A percentile compares a stretch with the other conserved stretches of the same genome.
phyloP scores from a whole-genome alignment of 129 eudicot genomes.

The Escallonia rubra region DNA sequence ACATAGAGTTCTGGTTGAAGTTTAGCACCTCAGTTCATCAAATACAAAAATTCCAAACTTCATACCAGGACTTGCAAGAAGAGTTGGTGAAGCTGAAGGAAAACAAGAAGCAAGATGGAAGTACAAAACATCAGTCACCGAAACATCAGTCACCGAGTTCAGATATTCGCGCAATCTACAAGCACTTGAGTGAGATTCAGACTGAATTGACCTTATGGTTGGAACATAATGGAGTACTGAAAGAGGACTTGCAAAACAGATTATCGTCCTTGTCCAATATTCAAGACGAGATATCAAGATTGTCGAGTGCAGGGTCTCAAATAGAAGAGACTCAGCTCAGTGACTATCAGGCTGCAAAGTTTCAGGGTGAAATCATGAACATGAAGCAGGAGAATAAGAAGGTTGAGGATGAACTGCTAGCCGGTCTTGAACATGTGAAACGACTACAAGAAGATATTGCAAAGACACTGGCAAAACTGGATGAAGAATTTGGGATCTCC shows the following conservation, averaged over 20 bases:
- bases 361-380: slow-evolving; percentile 62
- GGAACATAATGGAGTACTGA: slow-evolving; percentile 49
- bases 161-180: slow-evolving; percentile 56
- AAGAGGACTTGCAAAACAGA: slow-evolving; percentile 60
- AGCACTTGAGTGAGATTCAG: slow-evolving; percentile 56
- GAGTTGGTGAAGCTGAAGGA: slow-evolving; percentile 40
- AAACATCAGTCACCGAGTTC: slow-evolving; percentile 14
- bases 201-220: slow-evolving; percentile 65
- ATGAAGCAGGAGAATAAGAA: slow-evolving; percentile 74
- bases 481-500: slow-evolving; percentile 47
- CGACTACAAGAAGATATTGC: slow-evolving; percentile 39
- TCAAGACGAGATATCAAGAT: slow-evolving; percentile 47
- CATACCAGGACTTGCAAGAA: slow-evolving; percentile 44
- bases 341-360: slow-evolving; percentile 53
- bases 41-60: slow-evolving; percentile 58
- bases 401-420: slow-evolving; percentile 47
- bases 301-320: slow-evolving; percentile 10
- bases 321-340: slow-evolving; percentile 26
- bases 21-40: slow-evolving; percentile 69
- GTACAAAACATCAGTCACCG: background rate
- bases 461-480: slow-evolving; percentile 38
- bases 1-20: slow-evolving; percentile 64
- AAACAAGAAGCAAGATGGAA: slow-evolving; percentile 27
- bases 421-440: slow-evolving; percentile 41
- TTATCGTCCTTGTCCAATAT: slow-evolving; percentile 45